Evolutionary conservation across 495 filamentous ascomycete genomes (phyloP).

Genomic region (Cladorrhinum samala): DNA sequence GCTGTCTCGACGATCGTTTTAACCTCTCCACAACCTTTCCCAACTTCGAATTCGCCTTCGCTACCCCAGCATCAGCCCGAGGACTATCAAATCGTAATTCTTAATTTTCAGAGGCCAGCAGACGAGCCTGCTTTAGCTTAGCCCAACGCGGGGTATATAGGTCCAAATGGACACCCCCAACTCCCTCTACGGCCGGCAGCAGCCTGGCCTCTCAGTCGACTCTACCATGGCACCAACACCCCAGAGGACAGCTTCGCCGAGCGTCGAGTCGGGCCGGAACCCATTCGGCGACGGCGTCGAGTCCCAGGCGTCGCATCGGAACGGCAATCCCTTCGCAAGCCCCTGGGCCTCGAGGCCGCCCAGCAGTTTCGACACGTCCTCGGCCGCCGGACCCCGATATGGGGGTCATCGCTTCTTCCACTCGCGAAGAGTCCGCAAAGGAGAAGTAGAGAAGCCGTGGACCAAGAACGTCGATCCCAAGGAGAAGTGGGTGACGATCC

Average conservation of each 20-base stretch:
- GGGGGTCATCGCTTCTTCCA: conserved; percentile 59
- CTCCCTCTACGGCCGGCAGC: conserved; percentile 9
- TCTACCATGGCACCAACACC: conserved; percentile 32
- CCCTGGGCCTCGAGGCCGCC: conserved; percentile 50
- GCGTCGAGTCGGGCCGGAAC: conserved; percentile 25
- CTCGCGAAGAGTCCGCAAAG: conserved; percentile 65
- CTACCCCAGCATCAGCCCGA: too few species aligned
- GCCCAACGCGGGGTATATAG: not conserved
- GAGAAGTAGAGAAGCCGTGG: conserved; percentile 67
- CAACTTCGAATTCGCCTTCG: not conserved
- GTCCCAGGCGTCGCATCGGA: conserved; percentile 28
- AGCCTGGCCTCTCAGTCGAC: conserved; percentile 11
- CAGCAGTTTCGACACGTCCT: conserved; percentile 47
- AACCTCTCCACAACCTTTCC: not conserved
- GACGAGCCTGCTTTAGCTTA: too few species aligned
- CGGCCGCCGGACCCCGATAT: conserved; percentile 31
- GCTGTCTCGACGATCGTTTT: not conserved
- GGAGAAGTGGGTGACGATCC: conserved; percentile 81
- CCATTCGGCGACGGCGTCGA: conserved; percentile 33
- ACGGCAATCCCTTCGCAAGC: conserved; percentile 51
- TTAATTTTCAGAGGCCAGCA: not conserved
- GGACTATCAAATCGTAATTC: not conserved
- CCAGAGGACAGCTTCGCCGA: conserved; percentile 34
- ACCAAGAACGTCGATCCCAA: conserved; percentile 59
- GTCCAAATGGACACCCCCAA: conserved; percentile 17